phyloP scores from a whole-genome alignment of 1,284 basidiomycete species.

The Naganishia sp. region DNA sequence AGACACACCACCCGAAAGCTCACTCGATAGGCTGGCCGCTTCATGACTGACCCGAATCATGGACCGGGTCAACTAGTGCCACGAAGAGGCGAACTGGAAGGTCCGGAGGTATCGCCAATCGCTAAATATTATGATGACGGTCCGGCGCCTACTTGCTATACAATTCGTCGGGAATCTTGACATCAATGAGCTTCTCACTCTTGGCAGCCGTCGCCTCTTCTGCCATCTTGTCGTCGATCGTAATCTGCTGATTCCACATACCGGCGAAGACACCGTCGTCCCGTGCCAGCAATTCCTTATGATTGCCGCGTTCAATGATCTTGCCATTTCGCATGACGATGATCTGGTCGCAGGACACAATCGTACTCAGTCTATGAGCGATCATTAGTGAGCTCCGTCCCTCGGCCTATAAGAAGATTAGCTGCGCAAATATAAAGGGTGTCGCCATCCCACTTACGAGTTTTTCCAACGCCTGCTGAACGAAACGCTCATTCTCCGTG shows the following conservation, averaged over 20 bases:
- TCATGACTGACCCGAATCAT: too few species aligned
- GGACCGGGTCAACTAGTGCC: too few species aligned
- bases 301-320: slow-evolving; percentile 73
- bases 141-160: slow-evolving; percentile 1
- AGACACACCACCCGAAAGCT: too few species aligned
- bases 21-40: too few species aligned
- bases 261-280: slow-evolving; percentile 73
- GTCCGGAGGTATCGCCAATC: too few species aligned
- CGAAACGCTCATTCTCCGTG: slow-evolving; percentile 78
- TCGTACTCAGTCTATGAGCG: slow-evolving; percentile 72
- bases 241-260: slow-evolving; percentile 77
- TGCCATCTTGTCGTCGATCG: slow-evolving; percentile 33
- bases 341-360: slow-evolving; percentile 70
- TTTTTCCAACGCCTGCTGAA: slow-evolving; percentile 77
- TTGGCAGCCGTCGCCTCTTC: slow-evolving; percentile 19
- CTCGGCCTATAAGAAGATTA: slow-evolving; percentile 44
- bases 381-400: slow-evolving; percentile 75
- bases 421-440: not conserved
- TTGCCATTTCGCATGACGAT: slow-evolving; percentile 41
- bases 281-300: slow-evolving; percentile 67
- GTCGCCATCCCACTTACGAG: slow-evolving; percentile 54
- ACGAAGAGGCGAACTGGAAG: too few species aligned
- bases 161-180: slow-evolving; percentile 16
- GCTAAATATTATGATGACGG: too few species aligned
- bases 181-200: slow-evolving; percentile 3